Evolutionary conservation across 495 filamentous ascomycete species (phyloP).

Genomic region (Lepraria neglecta): DNA sequence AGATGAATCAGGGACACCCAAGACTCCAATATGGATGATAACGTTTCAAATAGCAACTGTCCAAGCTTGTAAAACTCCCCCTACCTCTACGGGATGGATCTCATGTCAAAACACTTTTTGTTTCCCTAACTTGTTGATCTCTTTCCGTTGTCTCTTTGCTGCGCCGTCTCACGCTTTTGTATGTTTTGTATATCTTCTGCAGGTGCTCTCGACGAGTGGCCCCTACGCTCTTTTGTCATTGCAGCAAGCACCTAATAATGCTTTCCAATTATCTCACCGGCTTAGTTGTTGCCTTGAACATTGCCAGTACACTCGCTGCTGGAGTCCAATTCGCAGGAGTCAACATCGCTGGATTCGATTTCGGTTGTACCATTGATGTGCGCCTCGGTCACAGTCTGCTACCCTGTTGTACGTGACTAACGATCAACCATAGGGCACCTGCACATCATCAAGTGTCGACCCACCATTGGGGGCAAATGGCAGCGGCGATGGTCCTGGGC

Average conservation of each 20-base stretch:
- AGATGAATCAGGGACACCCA: too few relatives aligned
- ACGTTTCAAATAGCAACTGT: conserved; percentile 4
- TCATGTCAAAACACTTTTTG: neutral
- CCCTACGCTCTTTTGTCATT: conserved; percentile 9
- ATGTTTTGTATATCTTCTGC: neutral
- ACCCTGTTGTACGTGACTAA: neutral
- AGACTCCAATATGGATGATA: too few relatives aligned
- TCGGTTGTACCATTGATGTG: conserved; percentile 26
- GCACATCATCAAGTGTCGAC: conserved; percentile 4
- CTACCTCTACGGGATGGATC: neutral
- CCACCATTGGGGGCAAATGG: conserved; percentile 6
- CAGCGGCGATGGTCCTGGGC: conserved; percentile 32
- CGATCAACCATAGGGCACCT: conserved; percentile 10
- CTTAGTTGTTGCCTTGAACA: conserved; percentile 19
- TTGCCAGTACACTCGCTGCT: conserved; percentile 22
- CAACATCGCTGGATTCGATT: conserved; percentile 40
- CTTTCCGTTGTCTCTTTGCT: neutral
- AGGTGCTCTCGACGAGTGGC: conserved; percentile 8
- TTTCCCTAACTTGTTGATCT: neutral
- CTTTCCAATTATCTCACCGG: conserved; percentile 14
- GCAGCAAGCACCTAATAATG: conserved; percentile 4
- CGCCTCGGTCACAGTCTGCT: neutral
- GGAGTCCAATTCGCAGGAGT: conserved; percentile 34
- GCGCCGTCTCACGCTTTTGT: neutral
- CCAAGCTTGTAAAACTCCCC: too few relatives aligned